A percentile compares a stretch with the other conserved stretches of the same genome.
phyloP scores from a whole-genome alignment of 2,329 filamentous ascomycete genomes.

The Xylariaceae sp. region DNA sequence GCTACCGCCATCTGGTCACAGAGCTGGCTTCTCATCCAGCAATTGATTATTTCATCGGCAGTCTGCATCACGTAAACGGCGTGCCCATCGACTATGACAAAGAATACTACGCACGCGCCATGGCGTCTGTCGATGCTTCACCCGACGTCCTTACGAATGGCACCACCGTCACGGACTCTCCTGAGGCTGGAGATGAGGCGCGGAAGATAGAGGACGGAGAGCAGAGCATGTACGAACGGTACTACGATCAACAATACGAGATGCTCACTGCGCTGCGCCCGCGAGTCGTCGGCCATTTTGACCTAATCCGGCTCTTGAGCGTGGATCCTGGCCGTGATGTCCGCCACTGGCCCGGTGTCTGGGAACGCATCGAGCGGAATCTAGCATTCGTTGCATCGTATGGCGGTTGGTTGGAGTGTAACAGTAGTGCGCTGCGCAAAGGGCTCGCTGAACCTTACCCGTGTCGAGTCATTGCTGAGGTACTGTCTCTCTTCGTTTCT shows the following conservation, averaged over 20 bases:
- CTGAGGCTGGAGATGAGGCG: constrained; percentile 13
- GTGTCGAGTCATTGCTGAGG: constrained; percentile 71
- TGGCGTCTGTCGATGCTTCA: constrained; percentile 33
- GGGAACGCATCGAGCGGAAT: constrained; percentile 73
- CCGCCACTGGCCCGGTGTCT: constrained; percentile 60
- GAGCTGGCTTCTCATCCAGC: constrained; percentile 56
- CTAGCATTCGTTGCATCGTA: constrained; percentile 67
- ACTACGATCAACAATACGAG: constrained; percentile 82
- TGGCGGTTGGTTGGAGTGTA: constrained; percentile 84
- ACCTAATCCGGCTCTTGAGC: constrained; percentile 81
- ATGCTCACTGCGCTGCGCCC: constrained; percentile 76
- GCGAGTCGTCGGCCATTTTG: constrained; percentile 87
- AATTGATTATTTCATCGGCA: constrained; percentile 90
- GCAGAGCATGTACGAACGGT: constrained; percentile 72
- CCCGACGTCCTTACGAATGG: constrained; percentile 28
- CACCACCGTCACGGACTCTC: neutral
- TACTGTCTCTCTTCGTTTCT: constrained; percentile 29
- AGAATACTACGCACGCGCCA: constrained; percentile 63
- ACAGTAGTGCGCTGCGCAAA: constrained; percentile 83
- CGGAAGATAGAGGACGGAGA: constrained; percentile 59
- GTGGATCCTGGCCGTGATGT: constrained; percentile 64
- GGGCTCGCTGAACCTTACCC: constrained; percentile 91
- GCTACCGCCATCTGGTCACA: constrained; percentile 56
- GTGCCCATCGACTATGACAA: constrained; percentile 87
- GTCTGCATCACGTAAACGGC: constrained; percentile 83